Conservation (phyloP, 108 stramenopile genomes). For the Asterionellopsis glacialis region DNA sequence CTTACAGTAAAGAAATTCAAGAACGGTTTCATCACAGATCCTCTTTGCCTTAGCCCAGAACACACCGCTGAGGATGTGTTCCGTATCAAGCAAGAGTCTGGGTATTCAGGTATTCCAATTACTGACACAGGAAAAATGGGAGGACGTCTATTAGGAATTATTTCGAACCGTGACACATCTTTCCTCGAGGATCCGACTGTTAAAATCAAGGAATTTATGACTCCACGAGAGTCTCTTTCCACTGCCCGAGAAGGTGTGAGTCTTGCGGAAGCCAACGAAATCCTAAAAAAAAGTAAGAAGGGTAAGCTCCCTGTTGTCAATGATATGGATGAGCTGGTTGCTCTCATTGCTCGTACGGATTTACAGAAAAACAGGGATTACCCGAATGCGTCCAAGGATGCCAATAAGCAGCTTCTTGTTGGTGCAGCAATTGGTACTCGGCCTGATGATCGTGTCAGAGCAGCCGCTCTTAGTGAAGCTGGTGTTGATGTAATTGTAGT, state of each 20-base stretch:
- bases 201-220: slow-evolving; percentile 91
- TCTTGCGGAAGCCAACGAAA: slow-evolving; percentile 93
- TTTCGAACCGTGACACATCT: slow-evolving; percentile 95
- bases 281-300: slow-evolving; percentile 94
- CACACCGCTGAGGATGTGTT: slow-evolving; percentile 89
- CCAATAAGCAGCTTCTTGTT: slow-evolving; percentile 93
- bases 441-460: slow-evolving; percentile 93
- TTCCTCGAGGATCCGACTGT: slow-evolving; percentile 87
- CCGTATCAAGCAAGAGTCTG: slow-evolving; percentile 68
- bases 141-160: slow-evolving; percentile 93
- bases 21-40: slow-evolving; percentile 99
- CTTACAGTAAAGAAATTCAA: slow-evolving; percentile 96
- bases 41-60: slow-evolving; percentile 90
- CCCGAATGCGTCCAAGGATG: slow-evolving; percentile 92
- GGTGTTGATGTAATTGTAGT: slow-evolving; percentile 99
- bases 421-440: slow-evolving; percentile 99
- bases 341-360: slow-evolving; percentile 97
- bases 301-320: slow-evolving; percentile 99
- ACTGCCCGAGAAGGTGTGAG: slow-evolving; percentile 91
- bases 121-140: slow-evolving; percentile 97
- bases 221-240: slow-evolving; percentile 70
- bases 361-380: slow-evolving; percentile 98
- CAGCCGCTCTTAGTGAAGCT: slow-evolving; percentile 84
- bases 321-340: slow-evolving; percentile 92
- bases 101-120: slow-evolving; percentile 98